A percentile compares a stretch with the other conserved stretches of the same genome.
Conservation (phyloP, 2,329 filamentous ascomycete genomes). For the Botryosphaeria dothidea region DNA sequence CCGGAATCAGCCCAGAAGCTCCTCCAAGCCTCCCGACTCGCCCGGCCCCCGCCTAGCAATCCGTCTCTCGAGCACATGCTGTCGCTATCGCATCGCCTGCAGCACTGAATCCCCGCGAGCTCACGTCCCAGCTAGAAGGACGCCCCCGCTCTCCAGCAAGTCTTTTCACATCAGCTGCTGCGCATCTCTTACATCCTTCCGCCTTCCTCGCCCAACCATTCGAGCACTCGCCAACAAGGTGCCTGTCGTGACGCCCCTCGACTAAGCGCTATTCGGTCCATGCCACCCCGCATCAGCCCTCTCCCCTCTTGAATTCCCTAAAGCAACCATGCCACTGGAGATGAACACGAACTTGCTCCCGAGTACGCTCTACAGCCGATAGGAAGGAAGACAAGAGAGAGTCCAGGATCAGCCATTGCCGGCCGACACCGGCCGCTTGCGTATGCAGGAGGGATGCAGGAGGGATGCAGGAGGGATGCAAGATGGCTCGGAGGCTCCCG, state of each 20-base stretch:
- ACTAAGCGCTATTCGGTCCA: neutral
- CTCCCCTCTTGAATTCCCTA: neutral
- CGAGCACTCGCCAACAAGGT: neutral
- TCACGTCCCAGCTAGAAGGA: neutral
- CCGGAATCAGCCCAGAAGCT: neutral
- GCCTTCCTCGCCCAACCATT: neutral
- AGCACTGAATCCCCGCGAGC: neutral
- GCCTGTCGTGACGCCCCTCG: neutral
- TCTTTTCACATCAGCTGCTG: conserved; percentile 1
- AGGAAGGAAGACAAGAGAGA: neutral
- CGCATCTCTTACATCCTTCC: neutral
- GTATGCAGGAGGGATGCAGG: neutral
- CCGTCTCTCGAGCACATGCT: neutral
- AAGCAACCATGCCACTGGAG: neutral
- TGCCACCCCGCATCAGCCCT: neutral
- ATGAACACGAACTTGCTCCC: neutral
- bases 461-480: neutral
- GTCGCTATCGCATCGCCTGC: neutral
- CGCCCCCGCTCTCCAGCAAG: neutral
- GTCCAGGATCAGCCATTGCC: neutral
- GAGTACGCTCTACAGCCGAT: neutral
- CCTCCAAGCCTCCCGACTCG: neutral
- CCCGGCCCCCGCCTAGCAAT: neutral
- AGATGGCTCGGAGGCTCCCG: neutral
- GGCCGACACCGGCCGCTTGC: neutral